These are phyloP conservation scores for Adiantum capillusveneris DNA, from an alignment of 75 land plant genomes.

Conservation along the genomic window DNA sequence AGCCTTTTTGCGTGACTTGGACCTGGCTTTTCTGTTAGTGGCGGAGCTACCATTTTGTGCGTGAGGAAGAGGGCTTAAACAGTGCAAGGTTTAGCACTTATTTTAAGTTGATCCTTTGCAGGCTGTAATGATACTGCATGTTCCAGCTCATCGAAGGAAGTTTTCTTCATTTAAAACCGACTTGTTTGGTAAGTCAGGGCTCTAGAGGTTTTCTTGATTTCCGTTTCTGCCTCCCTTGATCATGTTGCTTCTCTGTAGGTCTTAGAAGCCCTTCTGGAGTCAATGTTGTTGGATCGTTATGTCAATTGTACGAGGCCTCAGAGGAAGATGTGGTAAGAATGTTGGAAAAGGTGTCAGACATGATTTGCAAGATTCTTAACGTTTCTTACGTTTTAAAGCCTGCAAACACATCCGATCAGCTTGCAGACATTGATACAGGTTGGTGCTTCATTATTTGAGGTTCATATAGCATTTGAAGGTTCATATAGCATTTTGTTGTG, in stretches of 20 bases:
- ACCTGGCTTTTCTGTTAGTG: no score
- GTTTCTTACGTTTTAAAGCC: conserved; percentile 39
- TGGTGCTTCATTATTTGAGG: neutral
- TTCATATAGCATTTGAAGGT: neutral
- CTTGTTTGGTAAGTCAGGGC: conserved; percentile 45
- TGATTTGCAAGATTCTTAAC: conserved; percentile 56
- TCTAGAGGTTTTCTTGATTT: conserved; percentile 5
- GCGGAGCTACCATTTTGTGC: no score
- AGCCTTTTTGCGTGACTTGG: no score
- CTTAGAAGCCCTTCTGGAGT: conserved; percentile 25
- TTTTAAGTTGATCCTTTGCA: conserved; percentile 14
- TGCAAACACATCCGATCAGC: conserved; percentile 32
- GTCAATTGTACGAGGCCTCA: conserved; percentile 61
- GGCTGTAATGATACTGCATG: conserved; percentile 75
- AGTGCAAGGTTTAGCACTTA: no score
- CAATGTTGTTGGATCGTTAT: conserved; percentile 71
- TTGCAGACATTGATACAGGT: conserved; percentile 65
- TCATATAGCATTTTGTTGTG: no score
- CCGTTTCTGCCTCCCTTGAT: neutral
- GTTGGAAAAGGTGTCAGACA: conserved; percentile 48
- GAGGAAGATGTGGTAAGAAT: conserved; percentile 63
- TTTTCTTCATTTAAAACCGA: conserved; percentile 38
- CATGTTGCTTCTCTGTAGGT: no score
- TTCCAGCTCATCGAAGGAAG: conserved; percentile 57
- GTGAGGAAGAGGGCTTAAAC: no score